Evolutionary conservation across 129 eudicot genomes (phyloP).

Genomic region (Chrysanthemum seticuspe): DNA sequence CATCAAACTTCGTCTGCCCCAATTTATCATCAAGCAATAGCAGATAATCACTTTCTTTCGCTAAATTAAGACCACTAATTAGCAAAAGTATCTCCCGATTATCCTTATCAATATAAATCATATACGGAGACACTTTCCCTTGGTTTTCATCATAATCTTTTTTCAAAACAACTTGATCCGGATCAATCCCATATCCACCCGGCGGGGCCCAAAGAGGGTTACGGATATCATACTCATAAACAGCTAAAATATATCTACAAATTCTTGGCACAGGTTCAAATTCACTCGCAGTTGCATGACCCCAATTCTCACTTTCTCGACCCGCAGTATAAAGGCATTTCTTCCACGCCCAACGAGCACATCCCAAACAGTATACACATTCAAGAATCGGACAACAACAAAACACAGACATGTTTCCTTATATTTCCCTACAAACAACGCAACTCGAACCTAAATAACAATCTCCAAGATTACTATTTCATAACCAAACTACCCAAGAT

Average conservation of each 20-base stretch:
- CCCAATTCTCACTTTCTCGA: conserved; percentile 91
- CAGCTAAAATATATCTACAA: conserved; percentile 71
- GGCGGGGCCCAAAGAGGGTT: conserved; percentile 90
- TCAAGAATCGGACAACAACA: conserved; percentile 78
- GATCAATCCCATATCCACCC: conserved; percentile 85
- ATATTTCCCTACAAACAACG: neutral
- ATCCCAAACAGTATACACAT: conserved; percentile 86
- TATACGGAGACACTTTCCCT: conserved; percentile 81
- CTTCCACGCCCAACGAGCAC: conserved; percentile 95
- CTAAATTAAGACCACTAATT: conserved; percentile 80
- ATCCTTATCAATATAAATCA: conserved; percentile 82
- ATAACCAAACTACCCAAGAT: conserved; percentile 5
- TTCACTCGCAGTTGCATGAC: conserved; percentile 66
- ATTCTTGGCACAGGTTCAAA: conserved; percentile 82
- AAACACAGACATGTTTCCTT: conserved; percentile 61
- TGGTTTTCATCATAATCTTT: conserved; percentile 62
- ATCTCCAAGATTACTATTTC: neutral
- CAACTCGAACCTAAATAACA: conserved; percentile 12
- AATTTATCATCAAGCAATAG: conserved; percentile 81
- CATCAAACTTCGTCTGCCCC: conserved; percentile 83
- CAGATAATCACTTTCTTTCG: conserved; percentile 72
- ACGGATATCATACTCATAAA: conserved; percentile 80
- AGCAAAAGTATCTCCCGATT: conserved; percentile 66
- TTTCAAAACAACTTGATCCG: conserved; percentile 68
- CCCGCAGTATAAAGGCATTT: conserved; percentile 86